phyloP scores from a whole-genome alignment of 495 filamentous ascomycete genomes.

The Annulohypoxylon nitens region DNA sequence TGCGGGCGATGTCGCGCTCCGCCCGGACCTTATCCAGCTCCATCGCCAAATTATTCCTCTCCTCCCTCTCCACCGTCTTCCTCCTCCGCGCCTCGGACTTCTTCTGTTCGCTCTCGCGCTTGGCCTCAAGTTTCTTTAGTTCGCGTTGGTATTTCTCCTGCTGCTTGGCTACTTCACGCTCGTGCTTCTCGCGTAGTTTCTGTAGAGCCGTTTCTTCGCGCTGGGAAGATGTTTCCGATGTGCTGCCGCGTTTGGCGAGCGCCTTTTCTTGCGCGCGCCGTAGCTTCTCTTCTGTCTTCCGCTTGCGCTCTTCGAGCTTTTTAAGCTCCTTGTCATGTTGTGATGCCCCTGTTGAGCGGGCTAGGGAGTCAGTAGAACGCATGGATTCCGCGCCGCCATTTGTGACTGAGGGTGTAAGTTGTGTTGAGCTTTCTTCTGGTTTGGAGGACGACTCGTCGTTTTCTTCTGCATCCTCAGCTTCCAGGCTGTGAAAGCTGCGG shows the following conservation, averaged over 20 bases:
- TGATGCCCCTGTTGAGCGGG: constrained; percentile 46
- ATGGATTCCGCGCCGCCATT: constrained; percentile 53
- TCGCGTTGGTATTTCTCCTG: constrained; percentile 75
- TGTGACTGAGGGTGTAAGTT: constrained; percentile 43
- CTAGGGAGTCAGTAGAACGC: constrained; percentile 48
- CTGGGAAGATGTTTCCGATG: constrained; percentile 46
- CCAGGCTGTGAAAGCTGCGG: constrained; percentile 57
- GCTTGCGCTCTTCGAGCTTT: constrained; percentile 78
- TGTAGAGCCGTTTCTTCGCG: constrained; percentile 63
- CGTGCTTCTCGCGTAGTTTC: constrained; percentile 71
- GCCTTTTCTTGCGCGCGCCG: constrained; percentile 63
- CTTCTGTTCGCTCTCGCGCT: constrained; percentile 69
- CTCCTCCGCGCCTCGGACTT: constrained; percentile 70
- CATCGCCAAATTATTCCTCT: constrained; percentile 59
- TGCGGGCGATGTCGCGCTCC: constrained; percentile 68
- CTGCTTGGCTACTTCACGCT: constrained; percentile 69
- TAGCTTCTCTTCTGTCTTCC: constrained; percentile 78
- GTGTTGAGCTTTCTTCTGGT: constrained; percentile 38
- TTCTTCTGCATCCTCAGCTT: constrained; percentile 47
- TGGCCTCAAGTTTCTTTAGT: constrained; percentile 71
- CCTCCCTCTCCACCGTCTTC: constrained; percentile 68
- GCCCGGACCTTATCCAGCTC: constrained; percentile 67
- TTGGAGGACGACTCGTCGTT: constrained; percentile 44
- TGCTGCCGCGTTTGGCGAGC: constrained; percentile 51
- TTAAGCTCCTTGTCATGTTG: constrained; percentile 78